Evolutionary conservation across 495 filamentous ascomycete species (phyloP).

Genomic region (Paragyromitra xinjiangensis): DNA sequence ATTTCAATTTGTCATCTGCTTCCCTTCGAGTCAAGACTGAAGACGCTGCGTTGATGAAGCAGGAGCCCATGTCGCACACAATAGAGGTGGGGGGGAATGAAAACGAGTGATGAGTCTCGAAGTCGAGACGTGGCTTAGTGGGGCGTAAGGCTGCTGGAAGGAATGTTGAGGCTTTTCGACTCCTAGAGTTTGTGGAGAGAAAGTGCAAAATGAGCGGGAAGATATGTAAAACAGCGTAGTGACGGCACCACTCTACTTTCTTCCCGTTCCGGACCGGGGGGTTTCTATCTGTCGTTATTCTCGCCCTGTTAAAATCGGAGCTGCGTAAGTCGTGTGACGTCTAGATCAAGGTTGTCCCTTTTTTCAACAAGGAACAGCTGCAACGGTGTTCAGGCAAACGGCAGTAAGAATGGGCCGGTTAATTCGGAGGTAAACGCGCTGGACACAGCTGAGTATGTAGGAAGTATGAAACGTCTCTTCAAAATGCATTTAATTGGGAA

Average conservation of each 20-base stretch:
- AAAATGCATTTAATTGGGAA: conserved; percentile 30
- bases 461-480: conserved; percentile 7
- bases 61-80: conserved; percentile 39
- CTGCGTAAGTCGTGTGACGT: conserved; percentile 48
- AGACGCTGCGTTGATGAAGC: conserved; percentile 15
- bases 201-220: conserved; percentile 30
- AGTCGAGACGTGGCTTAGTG: conserved; percentile 34
- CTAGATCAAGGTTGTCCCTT: conserved; percentile 14
- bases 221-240: conserved; percentile 26
- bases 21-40: conserved; percentile 31
- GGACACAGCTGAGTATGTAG: not conserved
- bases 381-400: conserved; percentile 14
- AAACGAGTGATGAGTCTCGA: conserved; percentile 36
- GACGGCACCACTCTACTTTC: conserved; percentile 12
- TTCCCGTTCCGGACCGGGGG: not conserved
- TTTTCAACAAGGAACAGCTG: conserved; percentile 17
- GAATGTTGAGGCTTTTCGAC: conserved; percentile 22
- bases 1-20: conserved; percentile 31
- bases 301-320: conserved; percentile 18
- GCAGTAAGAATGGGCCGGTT: conserved; percentile 26
- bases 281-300: conserved; percentile 9
- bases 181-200: conserved; percentile 8
- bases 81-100: not conserved
- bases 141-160: conserved; percentile 28
- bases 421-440: conserved; percentile 31